Percentiles rank a stretch among this genome's conserved stretches.
Evolutionary conservation across 2,329 filamentous ascomycete genomes (phyloP).

Genomic region (Phyllosticta capitalensis): DNA sequence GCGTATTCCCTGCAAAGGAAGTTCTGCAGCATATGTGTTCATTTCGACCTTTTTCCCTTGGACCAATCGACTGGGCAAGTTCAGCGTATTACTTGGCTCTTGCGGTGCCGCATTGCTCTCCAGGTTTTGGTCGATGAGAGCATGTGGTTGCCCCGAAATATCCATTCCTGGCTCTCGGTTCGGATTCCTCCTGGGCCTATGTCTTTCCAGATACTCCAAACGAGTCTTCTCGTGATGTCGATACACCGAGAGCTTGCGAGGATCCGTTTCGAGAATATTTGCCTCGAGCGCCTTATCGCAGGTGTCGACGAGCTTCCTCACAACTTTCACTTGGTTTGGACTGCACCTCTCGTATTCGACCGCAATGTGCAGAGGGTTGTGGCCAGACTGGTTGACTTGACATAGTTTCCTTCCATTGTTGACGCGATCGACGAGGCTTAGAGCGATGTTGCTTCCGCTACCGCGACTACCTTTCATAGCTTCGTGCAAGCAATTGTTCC

Average conservation of each 20-base stretch:
- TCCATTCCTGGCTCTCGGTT: too few species aligned
- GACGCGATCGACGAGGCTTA: neutral
- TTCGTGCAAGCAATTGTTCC: neutral
- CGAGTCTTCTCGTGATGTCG: slow-evolving; percentile 1
- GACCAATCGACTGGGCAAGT: too few species aligned
- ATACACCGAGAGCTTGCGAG: neutral
- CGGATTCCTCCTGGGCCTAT: too few species aligned
- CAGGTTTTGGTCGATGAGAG: too few species aligned
- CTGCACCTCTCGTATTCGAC: neutral
- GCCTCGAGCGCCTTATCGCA: neutral
- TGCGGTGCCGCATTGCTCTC: too few species aligned
- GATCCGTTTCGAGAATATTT: neutral
- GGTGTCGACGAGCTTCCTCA: neutral
- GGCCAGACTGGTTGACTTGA: neutral
- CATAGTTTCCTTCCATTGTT: neutral
- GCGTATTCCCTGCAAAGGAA: too few species aligned
- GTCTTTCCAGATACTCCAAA: too few species aligned
- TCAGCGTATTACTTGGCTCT: too few species aligned
- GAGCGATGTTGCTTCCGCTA: neutral
- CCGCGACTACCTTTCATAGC: neutral
- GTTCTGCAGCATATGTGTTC: too few species aligned
- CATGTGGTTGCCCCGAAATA: too few species aligned
- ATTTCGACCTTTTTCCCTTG: too few species aligned
- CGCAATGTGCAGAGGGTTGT: neutral
- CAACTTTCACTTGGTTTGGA: neutral